Percentiles rank a stretch among this genome's conserved stretches.
These are phyloP conservation scores for Zymoseptoria brevis DNA, from an alignment of 2,329 filamentous ascomycete species.

Conservation along the genomic window DNA sequence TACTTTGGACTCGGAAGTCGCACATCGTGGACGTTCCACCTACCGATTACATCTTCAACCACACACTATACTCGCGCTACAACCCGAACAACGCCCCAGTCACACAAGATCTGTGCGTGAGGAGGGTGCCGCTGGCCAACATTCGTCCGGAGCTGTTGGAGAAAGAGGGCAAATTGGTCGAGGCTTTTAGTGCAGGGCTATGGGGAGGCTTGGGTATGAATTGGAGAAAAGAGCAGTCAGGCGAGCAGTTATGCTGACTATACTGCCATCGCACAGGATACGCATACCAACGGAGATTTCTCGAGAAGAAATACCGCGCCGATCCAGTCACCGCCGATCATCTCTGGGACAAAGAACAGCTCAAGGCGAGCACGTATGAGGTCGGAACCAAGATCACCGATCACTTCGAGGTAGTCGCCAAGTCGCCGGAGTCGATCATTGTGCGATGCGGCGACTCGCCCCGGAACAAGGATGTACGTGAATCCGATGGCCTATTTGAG, in stretches of 20 bases:
- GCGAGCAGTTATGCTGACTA: background rate
- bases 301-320: conserved; percentile 51
- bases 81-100: conserved; percentile 57
- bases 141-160: conserved; percentile 59
- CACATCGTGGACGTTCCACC: conserved; percentile 51
- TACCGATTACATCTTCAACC: conserved; percentile 55
- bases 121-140: conserved; percentile 53
- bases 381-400: conserved; percentile 58
- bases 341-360: conserved; percentile 52
- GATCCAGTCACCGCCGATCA: conserved; percentile 48
- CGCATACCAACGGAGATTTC: conserved; percentile 49
- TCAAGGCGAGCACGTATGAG: conserved; percentile 51
- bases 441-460: conserved; percentile 61
- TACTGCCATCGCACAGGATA: conserved; percentile 38
- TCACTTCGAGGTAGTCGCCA: conserved; percentile 64
- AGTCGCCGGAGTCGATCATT: conserved; percentile 52
- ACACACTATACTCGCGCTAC: conserved; percentile 48
- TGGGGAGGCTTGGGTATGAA: conserved; percentile 58
- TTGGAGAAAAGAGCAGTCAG: background rate
- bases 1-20: conserved; percentile 48
- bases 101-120: conserved; percentile 57
- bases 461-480: conserved; percentile 47
- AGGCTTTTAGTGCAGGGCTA: conserved; percentile 60
- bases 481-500: conserved; percentile 59
- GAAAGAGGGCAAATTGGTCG: conserved; percentile 51